Conservation (phyloP, 148 eudicot species). For the Camellia japonica region DNA sequence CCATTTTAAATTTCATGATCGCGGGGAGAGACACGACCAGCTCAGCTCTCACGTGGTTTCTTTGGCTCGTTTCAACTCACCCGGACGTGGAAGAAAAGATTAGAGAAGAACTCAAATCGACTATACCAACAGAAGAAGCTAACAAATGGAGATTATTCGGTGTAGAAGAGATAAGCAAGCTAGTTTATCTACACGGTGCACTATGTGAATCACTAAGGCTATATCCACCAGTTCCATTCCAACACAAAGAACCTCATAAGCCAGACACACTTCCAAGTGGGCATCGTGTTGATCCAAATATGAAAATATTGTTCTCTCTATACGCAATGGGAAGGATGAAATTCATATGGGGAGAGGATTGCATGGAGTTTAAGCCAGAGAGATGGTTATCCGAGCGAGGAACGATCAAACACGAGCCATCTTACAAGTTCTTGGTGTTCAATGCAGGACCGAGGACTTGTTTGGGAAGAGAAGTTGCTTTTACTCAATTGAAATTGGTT, state of each 20-base stretch:
- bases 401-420: slow-evolving; percentile 38
- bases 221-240: slow-evolving; percentile 44
- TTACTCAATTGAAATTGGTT: slow-evolving; percentile 42
- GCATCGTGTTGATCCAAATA: slow-evolving; percentile 33
- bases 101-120: slow-evolving; percentile 26
- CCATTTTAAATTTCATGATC: slow-evolving; percentile 47
- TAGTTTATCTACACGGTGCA: slow-evolving; percentile 37
- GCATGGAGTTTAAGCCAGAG: slow-evolving; percentile 25
- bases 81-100: slow-evolving; percentile 31
- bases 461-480: slow-evolving; percentile 42
- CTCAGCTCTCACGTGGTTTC: slow-evolving; percentile 45
- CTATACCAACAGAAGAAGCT: slow-evolving; percentile 7
- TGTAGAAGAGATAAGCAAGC: slow-evolving; percentile 21
- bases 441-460: slow-evolving; percentile 50
- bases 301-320: slow-evolving; percentile 31
- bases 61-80: slow-evolving; percentile 37
- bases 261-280: slow-evolving; percentile 42
- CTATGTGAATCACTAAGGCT: slow-evolving; percentile 39
- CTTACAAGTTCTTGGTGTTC: slow-evolving; percentile 37
- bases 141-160: slow-evolving; percentile 12
- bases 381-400: slow-evolving; percentile 42
- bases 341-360: slow-evolving; percentile 35
- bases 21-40: slow-evolving; percentile 56
- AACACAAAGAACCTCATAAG: slow-evolving; percentile 38
- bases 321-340: slow-evolving; percentile 43